Conservation (phyloP, 139 green algal species). For the Coelastrella sp. region DNA sequence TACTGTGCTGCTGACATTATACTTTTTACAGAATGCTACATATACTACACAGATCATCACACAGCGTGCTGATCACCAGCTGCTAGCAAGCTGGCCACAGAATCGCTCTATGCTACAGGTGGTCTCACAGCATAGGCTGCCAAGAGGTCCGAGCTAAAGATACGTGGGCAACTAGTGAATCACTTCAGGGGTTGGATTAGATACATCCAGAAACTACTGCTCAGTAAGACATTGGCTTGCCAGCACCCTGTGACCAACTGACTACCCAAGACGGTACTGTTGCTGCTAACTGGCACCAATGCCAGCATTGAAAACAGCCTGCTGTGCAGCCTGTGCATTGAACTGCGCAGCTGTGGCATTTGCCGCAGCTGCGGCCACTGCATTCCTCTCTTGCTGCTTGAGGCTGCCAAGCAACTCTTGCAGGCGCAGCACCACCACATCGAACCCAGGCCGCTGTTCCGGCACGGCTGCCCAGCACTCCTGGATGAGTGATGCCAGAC, state of each 20-base stretch:
- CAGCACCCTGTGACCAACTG: background rate
- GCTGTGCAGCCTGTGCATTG: background rate
- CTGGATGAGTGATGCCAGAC: slow-evolving; percentile 64
- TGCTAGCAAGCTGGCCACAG: too few species aligned
- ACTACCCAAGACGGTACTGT: background rate
- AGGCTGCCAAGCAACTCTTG: slow-evolving; percentile 24
- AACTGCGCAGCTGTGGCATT: slow-evolving; percentile 15
- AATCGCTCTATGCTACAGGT: too few species aligned
- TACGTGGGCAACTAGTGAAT: too few species aligned
- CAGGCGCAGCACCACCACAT: slow-evolving; percentile 42
- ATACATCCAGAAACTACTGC: too few species aligned
- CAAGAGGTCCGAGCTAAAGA: too few species aligned
- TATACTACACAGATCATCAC: too few species aligned
- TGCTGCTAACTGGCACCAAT: background rate
- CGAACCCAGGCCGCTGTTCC: slow-evolving; percentile 71
- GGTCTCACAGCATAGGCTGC: too few species aligned
- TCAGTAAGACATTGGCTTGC: too few species aligned
- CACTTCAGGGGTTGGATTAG: too few species aligned
- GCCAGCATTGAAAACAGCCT: slow-evolving; percentile 1
- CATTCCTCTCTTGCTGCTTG: slow-evolving; percentile 33
- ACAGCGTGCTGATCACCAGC: too few species aligned
- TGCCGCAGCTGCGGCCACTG: slow-evolving; percentile 32
- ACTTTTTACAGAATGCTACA: too few species aligned
- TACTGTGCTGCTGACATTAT: too few species aligned
- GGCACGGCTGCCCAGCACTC: slow-evolving; percentile 72